Base-by-base conservation (phyloP, 2,329 filamentous ascomycete genomes). In the Karstenula rhodostoma region DNA sequence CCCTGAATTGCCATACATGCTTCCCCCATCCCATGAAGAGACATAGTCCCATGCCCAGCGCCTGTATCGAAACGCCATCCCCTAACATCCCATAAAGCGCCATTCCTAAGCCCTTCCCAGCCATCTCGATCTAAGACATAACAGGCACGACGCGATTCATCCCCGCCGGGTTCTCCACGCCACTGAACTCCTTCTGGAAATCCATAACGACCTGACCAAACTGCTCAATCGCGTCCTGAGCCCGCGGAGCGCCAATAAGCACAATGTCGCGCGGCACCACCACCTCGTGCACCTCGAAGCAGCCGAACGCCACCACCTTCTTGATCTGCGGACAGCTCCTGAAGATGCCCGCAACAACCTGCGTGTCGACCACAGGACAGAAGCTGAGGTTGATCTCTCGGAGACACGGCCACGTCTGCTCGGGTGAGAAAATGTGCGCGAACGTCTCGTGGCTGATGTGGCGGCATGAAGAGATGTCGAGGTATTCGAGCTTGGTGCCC, bases 391-490 rank as follows among this genome's bases (percentile, higher is more conserved):
- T 93, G 46, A 97, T 81, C 59, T 90, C 86, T 61, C 82, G 81
- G 35, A 98, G 82, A 12, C 87, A 82, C 0, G 90, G 87, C 67
- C 96, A 97, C 23, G 66, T 72, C 25, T 83, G 83, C 9, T 80
- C 77, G 6, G 81, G 79, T 56, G 84, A 81, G 70, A 98, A 97
- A 0, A 90, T 89, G 10, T 89, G 84, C 63, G 92, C 87, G 60
- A 97, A 93, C 0, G 91, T 88, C 17, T 85, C 80, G 35, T 85
- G 83, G 1, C 87, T 85, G 64, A 98, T 94, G 74, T 97, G 90
- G 3, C 94, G 89, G 73, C 93, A 96, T 0, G 90, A 91, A 15
- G 92, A 87, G n/a, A 97, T 82, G 71, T 96, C 91, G 35, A 98
- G 81, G 43, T 85, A 81, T 60, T 84, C 83, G 1, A 98, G 78